These are phyloP conservation scores for Macrophomina tecta DNA, from an alignment of 2,329 filamentous ascomycete species.

Conservation along the genomic window DNA sequence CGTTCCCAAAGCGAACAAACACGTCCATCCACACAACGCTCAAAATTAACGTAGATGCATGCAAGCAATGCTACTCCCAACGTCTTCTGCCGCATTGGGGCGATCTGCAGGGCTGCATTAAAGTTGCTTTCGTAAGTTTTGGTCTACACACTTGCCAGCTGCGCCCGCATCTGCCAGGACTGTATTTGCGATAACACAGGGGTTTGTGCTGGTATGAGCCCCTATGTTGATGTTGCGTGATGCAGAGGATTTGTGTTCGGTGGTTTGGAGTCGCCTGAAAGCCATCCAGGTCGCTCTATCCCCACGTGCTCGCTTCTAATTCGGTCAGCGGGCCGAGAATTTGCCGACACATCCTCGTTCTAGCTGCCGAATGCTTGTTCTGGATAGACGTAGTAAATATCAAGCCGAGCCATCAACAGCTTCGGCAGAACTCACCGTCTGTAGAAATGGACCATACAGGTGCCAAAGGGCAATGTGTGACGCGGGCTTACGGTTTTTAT, in stretches of 20 bases:
- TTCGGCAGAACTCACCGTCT: no score
- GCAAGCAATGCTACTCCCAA: background rate
- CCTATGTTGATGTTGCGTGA: constrained; percentile 12
- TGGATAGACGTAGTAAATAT: no score
- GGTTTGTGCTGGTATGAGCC: background rate
- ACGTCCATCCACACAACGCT: background rate
- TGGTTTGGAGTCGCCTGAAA: constrained; percentile 13
- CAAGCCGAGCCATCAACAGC: no score
- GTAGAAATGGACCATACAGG: no score
- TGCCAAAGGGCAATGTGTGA: no score
- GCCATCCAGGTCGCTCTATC: constrained; percentile 10
- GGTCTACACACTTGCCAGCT: background rate
- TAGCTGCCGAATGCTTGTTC: no score
- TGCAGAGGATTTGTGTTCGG: constrained; percentile 11
- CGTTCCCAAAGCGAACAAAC: constrained; percentile 17
- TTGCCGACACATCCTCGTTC: background rate
- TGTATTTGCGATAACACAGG: background rate
- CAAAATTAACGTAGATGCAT: background rate
- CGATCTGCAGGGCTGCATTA: background rate
- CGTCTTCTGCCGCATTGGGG: background rate
- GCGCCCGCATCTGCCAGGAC: background rate
- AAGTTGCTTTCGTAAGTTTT: background rate
- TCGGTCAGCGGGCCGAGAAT: constrained; percentile 7
- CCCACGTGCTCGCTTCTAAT: constrained; percentile 3
- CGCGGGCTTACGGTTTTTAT: no score